Base-by-base conservation (phyloP, 768 basidiomycete species). In the Galerina marginata region DNA sequence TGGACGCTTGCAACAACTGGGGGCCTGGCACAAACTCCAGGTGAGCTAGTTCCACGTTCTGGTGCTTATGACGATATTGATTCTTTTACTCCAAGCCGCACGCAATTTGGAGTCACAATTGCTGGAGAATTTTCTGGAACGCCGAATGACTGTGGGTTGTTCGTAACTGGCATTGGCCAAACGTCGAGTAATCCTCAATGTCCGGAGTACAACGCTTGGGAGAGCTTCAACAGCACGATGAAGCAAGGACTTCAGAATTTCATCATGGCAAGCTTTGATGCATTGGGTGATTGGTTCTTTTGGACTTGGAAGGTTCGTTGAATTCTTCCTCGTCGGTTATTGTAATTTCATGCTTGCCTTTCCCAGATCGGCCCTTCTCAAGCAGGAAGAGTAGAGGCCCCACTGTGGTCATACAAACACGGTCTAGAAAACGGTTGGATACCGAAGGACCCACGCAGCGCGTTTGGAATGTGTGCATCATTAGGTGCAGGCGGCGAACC, bases 61-160 rank as follows among this genome's bases (percentile, higher is more conserved):
- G 74, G 16, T 79, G 81, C 55, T 53, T 54, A 60, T 36, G 61
- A 25, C 43, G 59, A 38, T 56, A 65, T 43, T 59, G 37, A 53
- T 48, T 23, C 36, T 48, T 29, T 48, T 48, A 64, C 9, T 44
- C 20, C 7, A 38, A 83, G 81, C 62, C 70, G 79, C 65, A 59
- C 65, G 49, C 61, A 64, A 37, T 92, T 93, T 66, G 94, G 94
- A 9, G 74, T 94, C 42, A 86, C 86, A 12, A 69, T 89, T 25
- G 86, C 86, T 0, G 94, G 92, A 44, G 94, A 96, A 73, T 94
- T 89, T 73, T 85, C 89, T 54, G 80, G 80, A 2, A 88, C 86
- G 9, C 81, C 79, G 65, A 92, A 89, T 67, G 79, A 85, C 54
- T 92, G 91, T 67, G 90, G 71, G 9, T 63, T 76, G 12, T 75